Evolutionary conservation across 2,329 filamentous ascomycete species (phyloP).

Genomic region (Thelonectria discophora): DNA sequence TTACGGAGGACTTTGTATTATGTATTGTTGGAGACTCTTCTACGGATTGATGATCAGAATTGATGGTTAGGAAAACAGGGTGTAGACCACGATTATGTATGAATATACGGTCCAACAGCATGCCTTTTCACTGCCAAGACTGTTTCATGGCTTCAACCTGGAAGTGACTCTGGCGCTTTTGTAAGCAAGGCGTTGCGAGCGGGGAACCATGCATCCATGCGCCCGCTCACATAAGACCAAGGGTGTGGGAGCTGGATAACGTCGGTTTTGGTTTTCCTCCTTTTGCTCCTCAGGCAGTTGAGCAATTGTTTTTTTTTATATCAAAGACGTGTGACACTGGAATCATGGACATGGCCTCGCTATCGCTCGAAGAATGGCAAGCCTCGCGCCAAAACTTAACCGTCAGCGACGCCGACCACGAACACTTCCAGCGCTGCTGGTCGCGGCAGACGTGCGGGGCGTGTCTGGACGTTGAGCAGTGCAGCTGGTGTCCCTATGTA

Average conservation of each 20-base stretch:
- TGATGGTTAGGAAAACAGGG: too few relatives aligned
- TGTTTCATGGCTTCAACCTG: too few relatives aligned
- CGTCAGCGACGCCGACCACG: slow-evolving; percentile 41
- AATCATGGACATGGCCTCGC: slow-evolving; percentile 25
- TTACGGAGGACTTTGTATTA: background rate
- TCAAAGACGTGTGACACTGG: background rate
- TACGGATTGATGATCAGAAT: background rate
- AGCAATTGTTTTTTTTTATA: background rate
- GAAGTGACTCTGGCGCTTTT: too few relatives aligned
- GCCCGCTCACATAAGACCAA: background rate
- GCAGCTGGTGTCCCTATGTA: slow-evolving; percentile 65
- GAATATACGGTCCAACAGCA: background rate
- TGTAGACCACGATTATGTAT: background rate
- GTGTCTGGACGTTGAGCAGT: slow-evolving; percentile 55
- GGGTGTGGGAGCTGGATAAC: background rate
- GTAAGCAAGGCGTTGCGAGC: background rate
- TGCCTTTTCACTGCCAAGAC: background rate
- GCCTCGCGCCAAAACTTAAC: slow-evolving; percentile 46
- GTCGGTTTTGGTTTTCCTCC: background rate
- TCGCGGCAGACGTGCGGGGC: slow-evolving; percentile 56
- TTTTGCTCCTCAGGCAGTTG: background rate
- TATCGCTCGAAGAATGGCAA: slow-evolving; percentile 22
- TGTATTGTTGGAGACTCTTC: background rate
- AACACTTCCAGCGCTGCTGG: slow-evolving; percentile 62
- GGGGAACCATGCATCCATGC: background rate